A percentile compares a stretch with the other conserved stretches of the same genome.
phyloP scores from a whole-genome alignment of 169 alveolate genomes.

The Eimeria tenella region DNA sequence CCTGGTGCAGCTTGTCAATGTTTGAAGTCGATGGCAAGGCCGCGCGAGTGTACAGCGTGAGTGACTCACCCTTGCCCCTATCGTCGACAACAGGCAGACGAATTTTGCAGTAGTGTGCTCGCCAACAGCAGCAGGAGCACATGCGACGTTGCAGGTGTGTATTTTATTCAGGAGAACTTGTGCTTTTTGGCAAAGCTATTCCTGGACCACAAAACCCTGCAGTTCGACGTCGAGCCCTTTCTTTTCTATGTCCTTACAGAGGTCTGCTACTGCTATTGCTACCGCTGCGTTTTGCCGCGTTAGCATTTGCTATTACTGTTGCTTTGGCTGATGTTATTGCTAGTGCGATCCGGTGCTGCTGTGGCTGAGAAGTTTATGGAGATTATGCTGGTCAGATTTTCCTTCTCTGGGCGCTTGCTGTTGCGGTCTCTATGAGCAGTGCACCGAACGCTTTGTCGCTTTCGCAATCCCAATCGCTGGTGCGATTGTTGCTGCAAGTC shows the following conservation, averaged over 20 bases:
- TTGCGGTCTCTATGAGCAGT: no score
- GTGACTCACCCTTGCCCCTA: neutral
- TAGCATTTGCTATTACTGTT: neutral
- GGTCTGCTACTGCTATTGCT: conserved; percentile 68
- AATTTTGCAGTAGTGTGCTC: neutral
- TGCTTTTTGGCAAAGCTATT: conserved; percentile 97
- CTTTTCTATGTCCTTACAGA: conserved; percentile 97
- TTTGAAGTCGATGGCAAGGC: conserved; percentile 97
- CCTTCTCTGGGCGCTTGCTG: no score
- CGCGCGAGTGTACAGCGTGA: conserved; percentile 90
- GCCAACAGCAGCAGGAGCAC: neutral
- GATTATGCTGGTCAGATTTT: no score
- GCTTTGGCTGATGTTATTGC: neutral
- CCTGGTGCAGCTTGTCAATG: conserved; percentile 73
- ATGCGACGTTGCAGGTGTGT: neutral
- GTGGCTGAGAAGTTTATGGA: neutral
- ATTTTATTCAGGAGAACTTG: conserved; percentile 94
- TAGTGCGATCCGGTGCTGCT: neutral
- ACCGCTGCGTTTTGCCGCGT: neutral
- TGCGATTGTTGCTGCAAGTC: neutral
- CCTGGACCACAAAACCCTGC: conserved; percentile 97
- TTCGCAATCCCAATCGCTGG: no score
- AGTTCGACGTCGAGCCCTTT: conserved; percentile 90
- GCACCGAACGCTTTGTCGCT: no score
- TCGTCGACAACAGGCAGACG: neutral